Base-by-base conservation (phyloP, 148 eudicot species). In the Chenopodium berlandieri region DNA sequence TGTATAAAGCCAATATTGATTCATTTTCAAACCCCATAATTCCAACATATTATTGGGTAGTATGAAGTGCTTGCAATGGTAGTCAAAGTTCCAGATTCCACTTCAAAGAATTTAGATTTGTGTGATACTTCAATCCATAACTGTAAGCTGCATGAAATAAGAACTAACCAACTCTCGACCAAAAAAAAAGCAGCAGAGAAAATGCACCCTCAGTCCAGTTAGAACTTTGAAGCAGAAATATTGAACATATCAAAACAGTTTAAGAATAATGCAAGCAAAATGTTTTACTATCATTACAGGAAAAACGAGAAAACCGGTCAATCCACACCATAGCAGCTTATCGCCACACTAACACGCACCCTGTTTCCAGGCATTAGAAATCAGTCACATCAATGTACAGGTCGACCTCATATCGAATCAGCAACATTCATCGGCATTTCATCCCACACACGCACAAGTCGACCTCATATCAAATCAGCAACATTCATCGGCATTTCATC, bases 371-470 rank as follows among this genome's bases (percentile, higher is more conserved):
- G 75, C 76, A 70, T 17, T 62, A 47, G 7, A 34, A 20, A 68
- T 27, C 30, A 52, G n/a, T 46, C 77, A 50, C 78, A 31, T 52
- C 78, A 79, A 75, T 13, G 60, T 37, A 79, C 75, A 75, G 1
- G 50, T 4, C 32, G 23, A 34, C 9, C 75, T 83, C 82, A 91
- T 80, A 94, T 94, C 75, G 91, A 83, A 86, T 94, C 97, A 62
- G 95, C 97, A n/a, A 94, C 95, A 69, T 92, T 92, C 97, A 94
- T 94, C 1, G 97, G 98, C 98, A 94, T 92, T 81, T 94, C 97
- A 71, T 94, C 97, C 40, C 32, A 75, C 56, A 27, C 23, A 75
- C 8, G 60, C 50, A 79, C 75, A 69, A 2, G 48, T 4, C 23
- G 23, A 32, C 14, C 75, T 83, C 82, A 91, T 80, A 94, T 94